Evolutionary conservation across 768 basidiomycete genomes (phyloP), one percentile per base, ranked within the genome.

Genomic region (Vararia minispora): DNA sequence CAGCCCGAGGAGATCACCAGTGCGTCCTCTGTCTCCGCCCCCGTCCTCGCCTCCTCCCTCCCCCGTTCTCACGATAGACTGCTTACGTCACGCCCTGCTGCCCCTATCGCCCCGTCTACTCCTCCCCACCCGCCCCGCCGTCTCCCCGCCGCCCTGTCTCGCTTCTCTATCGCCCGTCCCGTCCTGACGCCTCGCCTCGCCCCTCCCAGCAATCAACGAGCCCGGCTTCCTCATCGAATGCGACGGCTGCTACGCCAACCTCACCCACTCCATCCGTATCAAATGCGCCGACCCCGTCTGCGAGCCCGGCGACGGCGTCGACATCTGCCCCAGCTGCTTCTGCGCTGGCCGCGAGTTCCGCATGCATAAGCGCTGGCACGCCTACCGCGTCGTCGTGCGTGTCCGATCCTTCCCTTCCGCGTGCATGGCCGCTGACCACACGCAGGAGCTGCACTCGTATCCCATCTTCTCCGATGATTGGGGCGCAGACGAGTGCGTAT

Each of bases 401-500:
- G 8, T 28, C 11, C 24, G 12, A 32, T 17, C 18, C 17, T 17
- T 20, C 34, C 7, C 24, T 22, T 25, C 6, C 20, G 8, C 29
- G 18, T 35, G 9, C 20, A 12, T 17, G 46, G 71, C 20, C 30
- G 12, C 25, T 17, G 29, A 36, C 29, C 33, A 27, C 41, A 13
- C 36, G 9, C 55, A 92, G 91, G 92, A 95, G 64, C 72, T 92
- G 52, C 89, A 95, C 56, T 90, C 94, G 6, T 88, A 92, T 59
- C 95, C 94, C 3, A 95, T 99, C 52, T 94, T 95, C 52, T 71
- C 79, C 6, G 77, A 82, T 40, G 89, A 94, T 56, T 98, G 94
- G 95, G 94, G 91, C 27, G 94, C 92, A 7, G 94, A 98, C 58
- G 94, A 99, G 88, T 90, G 50, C 59, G 79, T 64, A n/a, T n/a